Evolutionary conservation across 306 rosid genomes (phyloP).

Genomic region (Cicer bijugum): DNA sequence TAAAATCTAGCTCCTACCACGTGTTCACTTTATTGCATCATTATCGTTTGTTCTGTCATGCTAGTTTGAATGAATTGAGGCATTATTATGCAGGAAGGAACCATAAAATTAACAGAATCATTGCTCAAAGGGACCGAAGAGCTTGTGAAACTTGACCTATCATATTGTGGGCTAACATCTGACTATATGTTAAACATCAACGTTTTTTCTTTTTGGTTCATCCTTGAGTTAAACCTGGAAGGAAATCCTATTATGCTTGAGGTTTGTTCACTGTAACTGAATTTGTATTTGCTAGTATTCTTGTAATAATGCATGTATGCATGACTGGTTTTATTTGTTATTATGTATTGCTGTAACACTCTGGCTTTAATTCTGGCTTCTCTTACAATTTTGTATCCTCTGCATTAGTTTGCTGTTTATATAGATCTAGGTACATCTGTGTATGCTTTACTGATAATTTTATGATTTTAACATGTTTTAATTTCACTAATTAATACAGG

Average conservation of each 20-base stretch:
- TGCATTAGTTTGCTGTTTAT: slow-evolving; percentile 28
- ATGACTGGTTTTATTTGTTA: slow-evolving; percentile 34
- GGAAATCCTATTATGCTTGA: slow-evolving; percentile 75
- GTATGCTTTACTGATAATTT: slow-evolving; percentile 24
- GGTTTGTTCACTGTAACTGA: slow-evolving; percentile 57
- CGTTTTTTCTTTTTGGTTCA: slow-evolving; percentile 52
- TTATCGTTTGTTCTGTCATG: slow-evolving; percentile 39
- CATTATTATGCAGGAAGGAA: slow-evolving; percentile 68
- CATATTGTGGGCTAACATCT: slow-evolving; percentile 71
- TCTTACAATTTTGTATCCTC: slow-evolving; percentile 30
- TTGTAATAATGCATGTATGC: slow-evolving; percentile 37
- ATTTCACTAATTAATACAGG: slow-evolving; percentile 57
- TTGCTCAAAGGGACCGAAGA: slow-evolving; percentile 64
- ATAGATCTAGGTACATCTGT: slow-evolving; percentile 27
- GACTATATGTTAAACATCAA: slow-evolving; percentile 52
- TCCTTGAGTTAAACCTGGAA: slow-evolving; percentile 77
- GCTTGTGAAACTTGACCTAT: slow-evolving; percentile 74
- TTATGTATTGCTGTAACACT: slow-evolving; percentile 10
- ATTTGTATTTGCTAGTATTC: slow-evolving; percentile 34
- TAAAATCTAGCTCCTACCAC: slow-evolving; percentile 40
- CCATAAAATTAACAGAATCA: slow-evolving; percentile 59
- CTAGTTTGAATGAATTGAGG: slow-evolving; percentile 39
- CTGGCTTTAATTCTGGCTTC: slow-evolving; percentile 32
- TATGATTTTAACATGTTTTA: slow-evolving; percentile 32
- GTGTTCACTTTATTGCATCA: slow-evolving; percentile 26